Base-by-base conservation (phyloP, 2,329 filamentous ascomycete genomes). In the Xylaria sp. region DNA sequence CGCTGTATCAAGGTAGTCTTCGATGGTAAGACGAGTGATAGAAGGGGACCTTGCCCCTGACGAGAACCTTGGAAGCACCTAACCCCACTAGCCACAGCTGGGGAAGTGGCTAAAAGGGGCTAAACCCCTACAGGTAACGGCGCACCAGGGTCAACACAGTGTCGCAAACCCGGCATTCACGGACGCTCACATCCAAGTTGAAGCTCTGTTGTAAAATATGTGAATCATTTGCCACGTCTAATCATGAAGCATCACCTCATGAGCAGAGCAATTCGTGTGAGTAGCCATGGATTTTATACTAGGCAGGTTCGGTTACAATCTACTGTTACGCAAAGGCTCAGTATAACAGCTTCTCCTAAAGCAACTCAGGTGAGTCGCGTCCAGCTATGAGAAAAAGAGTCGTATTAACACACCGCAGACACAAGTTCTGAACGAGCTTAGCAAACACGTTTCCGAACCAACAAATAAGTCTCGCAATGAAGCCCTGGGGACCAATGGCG, bases 401-500 rank as follows among this genome's bases (percentile, higher is more conserved):
- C 7, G 13, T 54, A 51, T 60, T 74, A 64, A 76, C 51, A 54
- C n/a, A 12, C 33, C 13, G 33, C 33, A 72, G 68, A 54, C 31
- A 51, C 60, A 71, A 62, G 52, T 72, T 54, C 60, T 72, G 13
- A 56, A 54, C 36, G 31, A 66, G 46, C 46, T 69, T 31, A 39
- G 25, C 57, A 58, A 60, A 51, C 25, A 67, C 13, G 41, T 33
- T 36, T 57, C 23, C 51, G 54, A 60, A 10, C 4, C 18, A 33
- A 28, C 28, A n/a, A 56, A 8, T n/a, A 33, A n/a, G 13, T 2
- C 23, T 23, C 20, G 39, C 20, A 23, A 59, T 58, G 61, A 57
- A 12, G 23, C 31, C 33, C 33, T 25, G 3, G 55, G 80, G 49
- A 72, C 13, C 2, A 15, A 85, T 71, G 83, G 82, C 7, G 83